Evolutionary conservation across 176 grass and related monocot species (phyloP).

Genomic region (Cocos nucifera): DNA sequence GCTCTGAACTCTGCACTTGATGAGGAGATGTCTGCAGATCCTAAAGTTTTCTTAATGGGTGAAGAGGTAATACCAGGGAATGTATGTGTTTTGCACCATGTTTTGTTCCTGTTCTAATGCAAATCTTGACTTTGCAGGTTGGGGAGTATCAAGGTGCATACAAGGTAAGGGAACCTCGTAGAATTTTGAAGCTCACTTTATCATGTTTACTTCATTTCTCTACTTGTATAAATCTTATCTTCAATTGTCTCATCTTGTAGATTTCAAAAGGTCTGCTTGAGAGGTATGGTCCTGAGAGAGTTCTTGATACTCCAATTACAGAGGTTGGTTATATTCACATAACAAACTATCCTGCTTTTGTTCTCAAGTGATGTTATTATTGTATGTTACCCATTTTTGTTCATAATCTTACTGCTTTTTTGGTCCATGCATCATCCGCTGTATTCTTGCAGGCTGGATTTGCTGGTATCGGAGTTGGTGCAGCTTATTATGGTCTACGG

Average conservation of each 20-base stretch:
- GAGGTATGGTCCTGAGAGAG: conserved; percentile 12
- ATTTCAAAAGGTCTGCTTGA: conserved; percentile 18
- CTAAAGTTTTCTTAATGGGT: conserved; percentile 17
- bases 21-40: conserved; percentile 20
- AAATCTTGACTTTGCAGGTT: background rate
- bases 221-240: background rate
- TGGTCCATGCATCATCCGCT: background rate
- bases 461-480: conserved; percentile 9
- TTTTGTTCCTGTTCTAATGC: background rate
- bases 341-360: too few relatives aligned
- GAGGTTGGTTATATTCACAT: background rate
- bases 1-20: conserved; percentile 16
- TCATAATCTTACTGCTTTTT: too few relatives aligned
- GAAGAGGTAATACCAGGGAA: conserved; percentile 5
- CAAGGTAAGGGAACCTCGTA: background rate
- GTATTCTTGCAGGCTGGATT: conserved; percentile 4
- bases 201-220: background rate
- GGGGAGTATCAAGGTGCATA: conserved; percentile 19
- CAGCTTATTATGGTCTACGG: conserved; percentile 4
- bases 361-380: too few relatives aligned
- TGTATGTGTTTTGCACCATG: background rate
- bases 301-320: conserved; percentile 13
- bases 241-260: conserved; percentile 3
- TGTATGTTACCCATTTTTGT: too few relatives aligned
- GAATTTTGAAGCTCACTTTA: background rate